These are phyloP conservation scores for Cordyceps fumosorosea DNA, from an alignment of 2,329 filamentous ascomycete species.

Conservation along the genomic window DNA sequence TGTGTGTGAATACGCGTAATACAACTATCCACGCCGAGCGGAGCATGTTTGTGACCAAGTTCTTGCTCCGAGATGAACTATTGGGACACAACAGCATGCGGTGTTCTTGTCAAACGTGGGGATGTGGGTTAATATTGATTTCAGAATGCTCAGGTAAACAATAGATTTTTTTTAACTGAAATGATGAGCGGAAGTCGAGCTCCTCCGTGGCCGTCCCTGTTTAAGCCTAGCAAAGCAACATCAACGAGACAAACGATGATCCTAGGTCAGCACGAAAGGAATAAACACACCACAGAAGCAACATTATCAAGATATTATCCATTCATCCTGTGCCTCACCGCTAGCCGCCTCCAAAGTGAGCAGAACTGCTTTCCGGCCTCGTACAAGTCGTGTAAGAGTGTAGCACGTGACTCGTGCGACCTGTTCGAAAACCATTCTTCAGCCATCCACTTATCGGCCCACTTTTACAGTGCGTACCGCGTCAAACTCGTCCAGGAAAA, in stretches of 20 bases:
- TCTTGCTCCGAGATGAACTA: not conserved
- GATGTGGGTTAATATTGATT: not conserved
- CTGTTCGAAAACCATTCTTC: not conserved
- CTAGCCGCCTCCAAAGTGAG: not conserved
- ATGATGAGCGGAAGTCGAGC: not conserved
- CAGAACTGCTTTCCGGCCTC: not conserved
- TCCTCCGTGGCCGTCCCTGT: too few species aligned
- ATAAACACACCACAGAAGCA: too few species aligned
- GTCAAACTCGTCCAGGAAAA: constrained; percentile 13
- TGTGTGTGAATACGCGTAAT: not conserved
- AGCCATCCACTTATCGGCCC: constrained; percentile 9
- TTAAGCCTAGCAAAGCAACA: not conserved
- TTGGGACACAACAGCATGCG: not conserved
- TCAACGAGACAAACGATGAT: not conserved
- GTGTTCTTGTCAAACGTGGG: not conserved
- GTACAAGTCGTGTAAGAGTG: not conserved
- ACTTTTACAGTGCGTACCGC: constrained; percentile 7
- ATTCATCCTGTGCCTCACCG: not conserved
- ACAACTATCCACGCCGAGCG: not conserved
- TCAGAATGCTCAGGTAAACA: not conserved
- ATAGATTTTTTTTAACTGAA: not conserved
- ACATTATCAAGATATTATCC: not conserved
- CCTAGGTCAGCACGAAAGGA: not conserved
- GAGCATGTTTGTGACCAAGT: not conserved
- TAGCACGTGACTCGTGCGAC: constrained; percentile 5